phyloP scores from a whole-genome alignment of 331 rosid species.

The Quercus phellos region DNA sequence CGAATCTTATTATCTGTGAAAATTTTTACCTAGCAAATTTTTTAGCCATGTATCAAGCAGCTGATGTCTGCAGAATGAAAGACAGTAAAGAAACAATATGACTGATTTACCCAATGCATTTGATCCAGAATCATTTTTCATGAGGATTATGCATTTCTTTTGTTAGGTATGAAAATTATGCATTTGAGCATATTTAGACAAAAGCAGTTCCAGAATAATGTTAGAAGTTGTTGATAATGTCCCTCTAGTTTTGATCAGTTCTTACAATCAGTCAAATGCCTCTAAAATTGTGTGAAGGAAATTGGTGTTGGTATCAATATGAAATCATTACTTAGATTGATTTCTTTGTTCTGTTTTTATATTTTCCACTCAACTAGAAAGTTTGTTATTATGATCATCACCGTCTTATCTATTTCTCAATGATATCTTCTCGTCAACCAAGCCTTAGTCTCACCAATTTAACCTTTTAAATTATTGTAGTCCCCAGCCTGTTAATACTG shows the following conservation, averaged over 20 bases:
- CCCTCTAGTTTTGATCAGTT: background rate
- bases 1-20: background rate
- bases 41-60: constrained; percentile 11
- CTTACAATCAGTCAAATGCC: constrained; percentile 4
- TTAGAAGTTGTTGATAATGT: constrained; percentile 1
- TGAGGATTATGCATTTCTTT: constrained; percentile 10
- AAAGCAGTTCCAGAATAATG: constrained; percentile 14
- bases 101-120: constrained; percentile 10
- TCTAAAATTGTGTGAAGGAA: constrained; percentile 3
- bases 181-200: constrained; percentile 19
- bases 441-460: background rate
- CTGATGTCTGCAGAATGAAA: constrained; percentile 25
- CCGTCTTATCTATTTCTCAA: background rate
- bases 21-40: background rate
- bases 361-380: background rate
- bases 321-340: background rate
- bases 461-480: background rate
- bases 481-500: background rate
- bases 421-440: background rate
- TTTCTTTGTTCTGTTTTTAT: background rate
- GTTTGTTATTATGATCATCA: background rate
- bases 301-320: constrained; percentile 2
- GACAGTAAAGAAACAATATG: constrained; percentile 10
- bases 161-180: background rate
- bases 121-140: constrained; percentile 8